Percentiles rank a stretch among this genome's conserved stretches.
Evolutionary conservation across 139 green algal genomes (phyloP).

Genomic region (Astrephomene gubernaculifera): DNA sequence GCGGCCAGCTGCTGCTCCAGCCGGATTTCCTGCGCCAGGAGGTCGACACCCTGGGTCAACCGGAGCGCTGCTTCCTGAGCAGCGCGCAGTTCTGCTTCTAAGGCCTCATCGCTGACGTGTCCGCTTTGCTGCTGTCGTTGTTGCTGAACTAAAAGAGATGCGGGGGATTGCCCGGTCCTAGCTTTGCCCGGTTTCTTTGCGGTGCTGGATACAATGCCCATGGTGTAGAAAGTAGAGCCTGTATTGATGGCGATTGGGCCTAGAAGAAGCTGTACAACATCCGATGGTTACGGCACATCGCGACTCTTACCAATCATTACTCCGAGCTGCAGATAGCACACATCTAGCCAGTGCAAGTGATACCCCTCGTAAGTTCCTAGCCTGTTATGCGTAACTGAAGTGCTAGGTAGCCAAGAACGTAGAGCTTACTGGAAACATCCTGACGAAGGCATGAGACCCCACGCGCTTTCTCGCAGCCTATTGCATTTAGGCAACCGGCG

Average conservation of each 20-base stretch:
- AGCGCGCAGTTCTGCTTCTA: background rate
- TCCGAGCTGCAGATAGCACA: too few relatives aligned
- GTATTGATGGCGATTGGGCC: too few relatives aligned
- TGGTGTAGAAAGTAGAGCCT: background rate
- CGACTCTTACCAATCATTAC: too few relatives aligned
- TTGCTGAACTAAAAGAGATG: background rate
- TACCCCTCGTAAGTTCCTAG: too few relatives aligned
- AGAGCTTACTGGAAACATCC: background rate
- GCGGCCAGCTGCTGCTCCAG: constrained; percentile 32
- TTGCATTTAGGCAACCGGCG: background rate
- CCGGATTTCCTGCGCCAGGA: constrained; percentile 1
- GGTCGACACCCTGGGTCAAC: background rate
- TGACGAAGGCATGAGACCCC: background rate
- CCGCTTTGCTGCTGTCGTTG: background rate
- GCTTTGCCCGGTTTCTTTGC: background rate
- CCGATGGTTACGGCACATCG: too few relatives aligned
- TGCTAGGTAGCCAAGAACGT: too few relatives aligned
- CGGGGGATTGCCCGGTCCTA: background rate
- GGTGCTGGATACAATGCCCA: background rate
- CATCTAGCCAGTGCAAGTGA: too few relatives aligned
- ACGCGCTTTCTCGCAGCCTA: background rate
- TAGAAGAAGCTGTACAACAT: too few relatives aligned
- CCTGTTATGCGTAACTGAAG: too few relatives aligned
- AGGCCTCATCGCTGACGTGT: background rate
- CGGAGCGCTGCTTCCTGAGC: constrained; percentile 2